Percentiles rank a stretch among this genome's conserved stretches.
Evolutionary conservation across 306 rosid species (phyloP).

Genomic region (Prinsepia uniflora): DNA sequence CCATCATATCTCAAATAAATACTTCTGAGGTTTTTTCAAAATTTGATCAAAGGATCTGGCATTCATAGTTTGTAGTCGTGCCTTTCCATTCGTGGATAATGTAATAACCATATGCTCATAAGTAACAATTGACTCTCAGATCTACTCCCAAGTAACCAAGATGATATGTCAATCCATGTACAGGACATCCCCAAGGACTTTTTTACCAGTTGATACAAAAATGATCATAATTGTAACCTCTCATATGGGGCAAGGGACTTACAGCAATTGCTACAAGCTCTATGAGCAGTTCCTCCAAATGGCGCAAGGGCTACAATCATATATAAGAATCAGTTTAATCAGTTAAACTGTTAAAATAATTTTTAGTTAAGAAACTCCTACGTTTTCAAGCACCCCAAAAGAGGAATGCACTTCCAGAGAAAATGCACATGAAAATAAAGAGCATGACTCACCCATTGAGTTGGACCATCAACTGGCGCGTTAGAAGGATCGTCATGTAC

Average conservation of each 20-base stretch:
- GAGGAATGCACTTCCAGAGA: constrained; percentile 8
- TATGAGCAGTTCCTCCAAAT: constrained; percentile 83
- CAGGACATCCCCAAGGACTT: not conserved
- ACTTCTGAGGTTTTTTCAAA: not conserved
- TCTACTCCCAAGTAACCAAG: not conserved
- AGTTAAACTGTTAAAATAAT: constrained; percentile 4
- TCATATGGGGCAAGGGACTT: constrained; percentile 37
- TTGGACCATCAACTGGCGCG: constrained; percentile 97
- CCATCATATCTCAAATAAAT: not conserved
- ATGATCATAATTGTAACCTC: constrained; percentile 5
- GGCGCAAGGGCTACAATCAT: constrained; percentile 68
- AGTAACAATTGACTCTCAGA: no score
- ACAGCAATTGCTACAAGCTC: constrained; percentile 96
- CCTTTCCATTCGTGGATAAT: not conserved
- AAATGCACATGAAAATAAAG: constrained; percentile 8
- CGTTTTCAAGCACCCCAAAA: constrained; percentile 12
- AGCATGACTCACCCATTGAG: constrained; percentile 79
- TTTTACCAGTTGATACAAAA: not conserved
- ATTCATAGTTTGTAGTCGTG: not conserved
- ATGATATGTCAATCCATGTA: not conserved
- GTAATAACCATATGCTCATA: not conserved
- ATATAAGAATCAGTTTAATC: constrained; percentile 16
- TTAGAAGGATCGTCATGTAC: constrained; percentile 93
- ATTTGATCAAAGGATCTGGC: not conserved
- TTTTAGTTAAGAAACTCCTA: not conserved